Base-by-base conservation (phyloP, 495 filamentous ascomycete genomes). In the Aspergillus baeticus region DNA sequence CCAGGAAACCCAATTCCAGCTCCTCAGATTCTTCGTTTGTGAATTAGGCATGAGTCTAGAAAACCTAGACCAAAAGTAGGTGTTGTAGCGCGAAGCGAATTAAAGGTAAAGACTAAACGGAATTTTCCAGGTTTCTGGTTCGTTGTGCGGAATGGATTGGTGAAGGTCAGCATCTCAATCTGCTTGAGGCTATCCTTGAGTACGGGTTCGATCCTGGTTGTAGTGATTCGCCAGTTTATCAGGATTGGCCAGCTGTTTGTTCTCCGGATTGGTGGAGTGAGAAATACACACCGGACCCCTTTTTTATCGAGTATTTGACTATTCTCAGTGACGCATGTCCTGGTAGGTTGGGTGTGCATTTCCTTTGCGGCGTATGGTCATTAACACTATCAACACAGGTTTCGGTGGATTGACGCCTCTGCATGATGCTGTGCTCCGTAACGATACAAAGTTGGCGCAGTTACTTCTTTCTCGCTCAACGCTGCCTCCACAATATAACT, bases 261-360 rank as follows among this genome's bases (percentile, higher is more conserved):
- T 23, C 18, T 8, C 43, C 43, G 5, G 21, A 26, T 14, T 46
- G 43, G 43, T 10, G 10, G 2, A 6, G 20, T 11, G 43, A 15
- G 26, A n/a, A 48, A 17, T n/a, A 3, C 23, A 48, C 23, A 8
- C 45, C 22, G 10, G 45, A 48, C 31, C 45, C 45, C 5, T 48
- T 48, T 15, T 48, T 48, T 15, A 48, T 48, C n/a, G 43, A 46
- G 10, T 48, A 48, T 48, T 31, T 48, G 26, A 29, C 26, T 29
- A 29, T 29, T 29, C 26, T 34, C 35, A 13, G 21, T 21, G 5
- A n/a, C 14, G 23, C 18, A 20, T 46, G 23, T 29, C 22, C 7
- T 21, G 23, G 22, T 11, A 33, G 14, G 26, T 29, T 29, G 26
- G 8, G 26, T 29, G 26, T 8, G 26, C 26, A 29, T 29, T 29